Evolutionary conservation across 225 moss, liverwort and hornwort species (phyloP), one percentile per base, ranked within the genome.

Genomic region (Pleurozium schreberi): DNA sequence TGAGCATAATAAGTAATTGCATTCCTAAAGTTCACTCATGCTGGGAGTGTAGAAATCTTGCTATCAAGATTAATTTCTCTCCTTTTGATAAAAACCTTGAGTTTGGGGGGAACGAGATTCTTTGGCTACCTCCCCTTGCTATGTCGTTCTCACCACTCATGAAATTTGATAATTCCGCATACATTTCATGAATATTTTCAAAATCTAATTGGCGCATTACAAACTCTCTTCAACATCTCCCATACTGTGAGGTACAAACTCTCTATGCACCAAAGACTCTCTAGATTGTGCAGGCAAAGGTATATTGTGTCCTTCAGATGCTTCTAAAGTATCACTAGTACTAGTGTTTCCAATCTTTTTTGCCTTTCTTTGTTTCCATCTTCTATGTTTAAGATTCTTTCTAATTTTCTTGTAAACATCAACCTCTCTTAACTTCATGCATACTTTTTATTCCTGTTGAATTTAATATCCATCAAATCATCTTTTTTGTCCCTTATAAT

Each of bases 281-380:
- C 4, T 1, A 23, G 2, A 14, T 1, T 69, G 8, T 8, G 25
- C 14, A 13, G 25, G 8, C 1, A 0, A n/a, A n/a, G 7, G 14
- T 8, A 0, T 20, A 4, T 1, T 38, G 6, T 11, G 6, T 6
- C 27, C 67, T 38, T 64, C 18, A 64, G 17, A 66, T 20, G 66
- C 11, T 20, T 10, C 20, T 9, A 7, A 5, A 36, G 1, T 18
- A 0, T 36, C 10, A 19, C 6, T 6, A 10, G 5, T 9, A 19
- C 3, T 9, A 65, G 8, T 36, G 6, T 6, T 10, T 34, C 12
- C 1, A 22, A 6, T 12, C 10, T n/a, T 68, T 4, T 12, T 4
- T 4, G 6, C 21, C 12, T 12, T n/a, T 5, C 6, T 67, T 0
- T 67, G 3, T 38, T 67, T 68, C 68, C n/a, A n/a, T 23, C 22